Evolutionary conservation across 2,329 filamentous ascomycete genomes (phyloP), one percentile per base, ranked within the genome.

Genomic region (Trichoderma brevicompactum): DNA sequence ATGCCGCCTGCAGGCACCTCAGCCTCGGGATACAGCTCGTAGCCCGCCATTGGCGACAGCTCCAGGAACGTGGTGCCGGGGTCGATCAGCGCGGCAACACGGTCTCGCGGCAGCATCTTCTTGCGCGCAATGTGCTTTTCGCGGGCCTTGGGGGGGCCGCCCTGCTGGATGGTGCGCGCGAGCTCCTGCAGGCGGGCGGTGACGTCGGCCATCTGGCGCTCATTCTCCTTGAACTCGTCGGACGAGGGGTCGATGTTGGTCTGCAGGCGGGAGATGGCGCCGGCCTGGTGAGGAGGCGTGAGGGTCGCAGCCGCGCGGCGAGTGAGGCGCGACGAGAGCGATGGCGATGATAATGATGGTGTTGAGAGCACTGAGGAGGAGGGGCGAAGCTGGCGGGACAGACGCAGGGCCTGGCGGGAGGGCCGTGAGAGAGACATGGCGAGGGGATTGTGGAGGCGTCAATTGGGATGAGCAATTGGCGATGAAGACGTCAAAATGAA

Each of bases 31-130:
- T 98, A 98, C 59, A 97, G 82, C 66, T 91, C 89, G 74, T 97
- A 85, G 15, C 92, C 94, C 0, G 94, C 94, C 72, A 98, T 82
- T n/a, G 93, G 87, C 17, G 92, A 96, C n/a, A 99, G 83, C 79
- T 99, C 94, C 68, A 99, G 79, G 74, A 99, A 98, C 0, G 91
- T 90, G 2, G 92, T 94, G 5, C 94, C 94, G 0, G 92, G 90
- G 74, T 99, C 94, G 68, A 97, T 85, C 69, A 99, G 81, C 5
- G 92, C 91, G 0, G 92, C 91, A 62, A 99, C 87, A 40, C 94
- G 89, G 77, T 98, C 94, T 69, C 95, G 83, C 2, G 94, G 92
- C 65, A 99, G 84, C 93, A 98, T 97, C 84, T 98, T 98, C 69
- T 92, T 92, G 71, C 94, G 84, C 40, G 89, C 87, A 23, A 96